phyloP scores from a whole-genome alignment of 805 yeast genomes.

The Schwanniomyces occidentalis region DNA sequence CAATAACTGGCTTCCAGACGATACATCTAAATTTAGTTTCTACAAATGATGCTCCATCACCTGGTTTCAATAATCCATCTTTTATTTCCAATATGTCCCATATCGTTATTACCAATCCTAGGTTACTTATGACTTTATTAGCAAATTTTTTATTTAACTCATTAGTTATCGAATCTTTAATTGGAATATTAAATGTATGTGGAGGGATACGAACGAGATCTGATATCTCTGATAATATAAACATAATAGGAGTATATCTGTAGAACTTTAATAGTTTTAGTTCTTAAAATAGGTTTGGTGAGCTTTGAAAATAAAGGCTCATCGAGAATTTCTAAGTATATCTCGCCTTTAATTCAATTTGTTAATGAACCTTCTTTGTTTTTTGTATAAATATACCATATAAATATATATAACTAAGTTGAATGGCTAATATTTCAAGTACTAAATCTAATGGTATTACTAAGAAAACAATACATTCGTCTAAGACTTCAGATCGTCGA shows the following conservation, averaged over 20 bases:
- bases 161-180: constrained; percentile 69
- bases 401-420: no score
- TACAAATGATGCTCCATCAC: constrained; percentile 88
- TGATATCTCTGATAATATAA: constrained; percentile 74
- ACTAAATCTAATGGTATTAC: no score
- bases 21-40: constrained; percentile 73
- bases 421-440: no score
- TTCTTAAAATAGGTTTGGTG: no score
- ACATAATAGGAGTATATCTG: no score
- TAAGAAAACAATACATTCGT: constrained; percentile 19
- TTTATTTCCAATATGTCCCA: constrained; percentile 82
- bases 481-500: constrained; percentile 56
- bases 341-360: no score
- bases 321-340: no score
- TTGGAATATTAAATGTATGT: constrained; percentile 70
- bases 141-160: constrained; percentile 85
- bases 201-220: constrained; percentile 92
- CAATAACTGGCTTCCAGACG: constrained; percentile 91
- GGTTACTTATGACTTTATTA: constrained; percentile 77
- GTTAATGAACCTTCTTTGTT: no score
- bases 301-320: no score
- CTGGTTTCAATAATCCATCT: constrained; percentile 89
- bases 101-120: constrained; percentile 81
- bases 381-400: no score
- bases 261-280: no score